Evolutionary conservation across 2,329 filamentous ascomycete genomes (phyloP).

Genomic region (Emmonsia crescens): DNA sequence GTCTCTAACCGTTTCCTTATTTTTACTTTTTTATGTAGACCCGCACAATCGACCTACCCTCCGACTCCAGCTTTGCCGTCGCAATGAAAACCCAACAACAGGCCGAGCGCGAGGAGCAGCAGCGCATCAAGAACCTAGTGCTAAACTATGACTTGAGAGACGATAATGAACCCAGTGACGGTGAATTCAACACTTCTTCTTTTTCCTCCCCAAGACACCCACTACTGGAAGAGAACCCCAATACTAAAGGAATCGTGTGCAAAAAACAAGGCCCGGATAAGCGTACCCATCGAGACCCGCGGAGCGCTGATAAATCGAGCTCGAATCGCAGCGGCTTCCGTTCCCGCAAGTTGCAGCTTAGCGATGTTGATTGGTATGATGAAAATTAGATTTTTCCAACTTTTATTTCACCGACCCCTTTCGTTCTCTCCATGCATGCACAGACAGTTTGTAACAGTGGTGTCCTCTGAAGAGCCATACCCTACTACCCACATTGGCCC

Average conservation of each 20-base stretch:
- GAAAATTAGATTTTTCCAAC: background rate
- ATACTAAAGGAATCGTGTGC: constrained; percentile 21
- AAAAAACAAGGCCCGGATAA: constrained; percentile 30
- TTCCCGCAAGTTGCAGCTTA: constrained; percentile 81
- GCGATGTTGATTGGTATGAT: constrained; percentile 89
- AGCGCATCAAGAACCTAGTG: constrained; percentile 95
- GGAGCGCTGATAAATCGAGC: constrained; percentile 44
- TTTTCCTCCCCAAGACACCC: constrained; percentile 15
- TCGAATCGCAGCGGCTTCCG: constrained; percentile 65
- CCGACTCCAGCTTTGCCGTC: constrained; percentile 87
- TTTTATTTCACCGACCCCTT: background rate
- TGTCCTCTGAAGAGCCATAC: background rate
- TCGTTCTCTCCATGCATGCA: background rate
- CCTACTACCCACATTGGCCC: background rate
- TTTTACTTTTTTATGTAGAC: constrained; percentile 45
- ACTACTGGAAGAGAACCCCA: constrained; percentile 18
- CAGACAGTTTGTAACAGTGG: background rate
- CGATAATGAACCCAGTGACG: constrained; percentile 63
- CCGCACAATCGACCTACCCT: constrained; percentile 70
- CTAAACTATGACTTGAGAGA: constrained; percentile 92
- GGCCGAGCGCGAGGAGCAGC: constrained; percentile 90
- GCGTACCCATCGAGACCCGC: constrained; percentile 31
- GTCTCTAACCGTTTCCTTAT: constrained; percentile 2
- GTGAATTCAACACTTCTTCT: constrained; percentile 44
- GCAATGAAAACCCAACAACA: constrained; percentile 95